Percentiles rank a stretch among this genome's conserved stretches.
Evolutionary conservation across 345 rosid genomes (phyloP).

Genomic region (Triadica sebifera): DNA sequence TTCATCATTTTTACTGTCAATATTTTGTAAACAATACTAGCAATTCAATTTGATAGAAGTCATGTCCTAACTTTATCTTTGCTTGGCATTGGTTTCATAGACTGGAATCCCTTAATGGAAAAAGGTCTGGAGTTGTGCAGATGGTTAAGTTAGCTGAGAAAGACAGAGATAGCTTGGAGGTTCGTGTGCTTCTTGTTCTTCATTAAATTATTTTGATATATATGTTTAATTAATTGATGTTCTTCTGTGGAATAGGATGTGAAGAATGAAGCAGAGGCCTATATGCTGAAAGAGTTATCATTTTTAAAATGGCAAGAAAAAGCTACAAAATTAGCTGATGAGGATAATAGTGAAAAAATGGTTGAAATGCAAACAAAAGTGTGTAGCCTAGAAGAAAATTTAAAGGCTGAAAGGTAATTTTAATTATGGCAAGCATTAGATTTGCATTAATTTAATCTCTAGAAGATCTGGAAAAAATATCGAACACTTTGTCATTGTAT

Average conservation of each 20-base stretch:
- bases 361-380: conserved; percentile 50
- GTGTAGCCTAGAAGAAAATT: conserved; percentile 60
- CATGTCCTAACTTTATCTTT: neutral
- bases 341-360: conserved; percentile 61
- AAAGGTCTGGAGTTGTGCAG: conserved; percentile 93
- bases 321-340: conserved; percentile 74
- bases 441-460: conserved; percentile 1
- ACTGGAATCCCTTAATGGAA: conserved; percentile 83
- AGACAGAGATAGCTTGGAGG: conserved; percentile 96
- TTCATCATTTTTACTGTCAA: neutral
- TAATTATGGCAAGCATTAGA: conserved; percentile 12
- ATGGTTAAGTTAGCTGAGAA: conserved; percentile 97
- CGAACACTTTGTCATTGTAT: conserved; percentile 13
- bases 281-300: conserved; percentile 87
- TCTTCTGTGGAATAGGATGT: conserved; percentile 54
- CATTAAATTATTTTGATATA: neutral
- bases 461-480: neutral
- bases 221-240: conserved; percentile 16
- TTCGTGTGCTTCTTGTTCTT: conserved; percentile 33
- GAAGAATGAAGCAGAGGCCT: conserved; percentile 92
- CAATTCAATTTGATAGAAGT: neutral
- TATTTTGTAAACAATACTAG: neutral
- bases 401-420: conserved; percentile 62
- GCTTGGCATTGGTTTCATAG: conserved; percentile 28
- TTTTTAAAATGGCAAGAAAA: conserved; percentile 92